Evolutionary conservation across 768 basidiomycete species (phyloP).

Genomic region (Russula dissimulans): DNA sequence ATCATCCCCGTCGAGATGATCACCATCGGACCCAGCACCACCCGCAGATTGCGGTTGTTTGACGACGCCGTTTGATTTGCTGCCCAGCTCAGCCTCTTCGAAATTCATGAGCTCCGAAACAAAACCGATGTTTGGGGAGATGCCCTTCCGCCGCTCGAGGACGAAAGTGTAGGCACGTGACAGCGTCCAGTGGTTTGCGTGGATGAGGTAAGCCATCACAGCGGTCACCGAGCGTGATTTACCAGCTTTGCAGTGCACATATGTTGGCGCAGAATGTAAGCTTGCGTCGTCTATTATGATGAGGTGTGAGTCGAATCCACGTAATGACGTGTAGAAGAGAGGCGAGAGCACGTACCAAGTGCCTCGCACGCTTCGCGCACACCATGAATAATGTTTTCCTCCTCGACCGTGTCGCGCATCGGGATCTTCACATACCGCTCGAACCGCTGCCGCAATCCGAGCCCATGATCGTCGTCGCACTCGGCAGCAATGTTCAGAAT

Average conservation of each 20-base stretch:
- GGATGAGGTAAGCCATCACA: constrained; percentile 95
- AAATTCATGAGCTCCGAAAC: constrained; percentile 96
- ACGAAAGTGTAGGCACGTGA: constrained; percentile 88
- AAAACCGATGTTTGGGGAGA: constrained; percentile 96
- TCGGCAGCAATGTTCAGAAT: constrained; percentile 90
- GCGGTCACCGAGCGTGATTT: constrained; percentile 95
- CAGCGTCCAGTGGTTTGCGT: constrained; percentile 94
- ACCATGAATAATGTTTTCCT: constrained; percentile 75
- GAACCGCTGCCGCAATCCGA: constrained; percentile 59
- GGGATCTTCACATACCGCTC: constrained; percentile 81
- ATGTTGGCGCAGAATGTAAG: constrained; percentile 79
- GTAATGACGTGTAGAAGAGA: neutral
- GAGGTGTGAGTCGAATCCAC: neutral
- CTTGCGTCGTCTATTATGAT: constrained; percentile 70
- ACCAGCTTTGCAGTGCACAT: constrained; percentile 94
- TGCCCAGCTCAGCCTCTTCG: constrained; percentile 82
- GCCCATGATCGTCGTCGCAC: constrained; percentile 76
- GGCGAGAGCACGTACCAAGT: constrained; percentile 51
- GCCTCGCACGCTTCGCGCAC: constrained; percentile 80
- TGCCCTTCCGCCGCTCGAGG: constrained; percentile 84
- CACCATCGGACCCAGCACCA: constrained; percentile 26
- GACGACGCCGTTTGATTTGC: constrained; percentile 62
- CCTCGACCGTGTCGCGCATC: constrained; percentile 94
- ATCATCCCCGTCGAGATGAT: constrained; percentile 26
- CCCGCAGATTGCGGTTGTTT: constrained; percentile 30